Conservation (phyloP, 306 rosid species). For the Prunus fruticosa region DNA sequence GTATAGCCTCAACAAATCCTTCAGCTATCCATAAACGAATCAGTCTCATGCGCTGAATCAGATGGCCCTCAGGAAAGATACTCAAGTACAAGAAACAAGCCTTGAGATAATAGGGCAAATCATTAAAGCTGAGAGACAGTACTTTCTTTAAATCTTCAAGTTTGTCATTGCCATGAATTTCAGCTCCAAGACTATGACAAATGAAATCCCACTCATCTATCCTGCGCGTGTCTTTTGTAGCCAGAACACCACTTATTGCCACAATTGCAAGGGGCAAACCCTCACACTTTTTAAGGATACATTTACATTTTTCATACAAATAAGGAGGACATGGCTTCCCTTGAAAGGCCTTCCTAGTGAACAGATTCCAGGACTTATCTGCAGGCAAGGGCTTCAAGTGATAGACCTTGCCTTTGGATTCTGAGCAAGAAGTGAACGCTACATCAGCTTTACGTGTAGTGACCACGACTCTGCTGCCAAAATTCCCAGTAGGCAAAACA, state of each 20-base stretch:
- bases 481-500: slow-evolving; percentile 43
- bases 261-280: slow-evolving; percentile 78
- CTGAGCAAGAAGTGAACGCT: slow-evolving; percentile 36
- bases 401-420: slow-evolving; percentile 40
- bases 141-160: slow-evolving; percentile 50
- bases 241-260: slow-evolving; percentile 59
- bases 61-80: slow-evolving; percentile 44
- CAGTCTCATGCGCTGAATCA: slow-evolving; percentile 42
- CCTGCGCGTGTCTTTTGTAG: slow-evolving; percentile 48
- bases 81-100: slow-evolving; percentile 49
- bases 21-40: slow-evolving; percentile 65
- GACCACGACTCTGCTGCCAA: slow-evolving; percentile 55
- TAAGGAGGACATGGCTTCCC: slow-evolving; percentile 50
- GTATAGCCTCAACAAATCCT: slow-evolving; percentile 50
- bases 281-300: slow-evolving; percentile 52
- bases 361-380: slow-evolving; percentile 50
- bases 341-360: slow-evolving; percentile 51
- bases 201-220: slow-evolving; percentile 61
- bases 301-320: slow-evolving; percentile 33
- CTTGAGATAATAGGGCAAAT: slow-evolving; percentile 55
- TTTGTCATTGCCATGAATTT: slow-evolving; percentile 51
- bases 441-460: slow-evolving; percentile 52
- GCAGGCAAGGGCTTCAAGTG: slow-evolving; percentile 40
- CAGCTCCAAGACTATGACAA: slow-evolving; percentile 43
- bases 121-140: slow-evolving; percentile 53